Evolutionary conservation across 345 rosid genomes (phyloP), one percentile per base, ranked within the genome.

Genomic region (Durio zibethinus): DNA sequence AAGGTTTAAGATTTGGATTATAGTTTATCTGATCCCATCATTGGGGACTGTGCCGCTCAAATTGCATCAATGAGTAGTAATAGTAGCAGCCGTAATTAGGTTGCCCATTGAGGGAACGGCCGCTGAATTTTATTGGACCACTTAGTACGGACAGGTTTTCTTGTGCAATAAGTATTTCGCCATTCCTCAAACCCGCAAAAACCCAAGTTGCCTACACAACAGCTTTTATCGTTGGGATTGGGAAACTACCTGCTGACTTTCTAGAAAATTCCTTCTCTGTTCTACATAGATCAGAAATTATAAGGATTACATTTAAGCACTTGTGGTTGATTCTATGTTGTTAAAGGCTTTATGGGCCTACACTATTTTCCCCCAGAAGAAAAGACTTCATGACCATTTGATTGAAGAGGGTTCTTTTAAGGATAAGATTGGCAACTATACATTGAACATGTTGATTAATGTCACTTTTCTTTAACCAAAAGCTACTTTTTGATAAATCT

Each of bases 21-120:
- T 14, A 69, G 72, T 64, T 10, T 35, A 79, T 64, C 50, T 7
- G 15, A 52, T 79, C 48, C 43, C 75, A 60, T 74, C 27, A 77
- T 82, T 84, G 54, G 27, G 47, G 75, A 76, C 42, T 62, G 61
- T 79, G 40, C 56, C 75, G 77, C 80, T 73, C 53, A 78, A 38
- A 78, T 76, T 78, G 62, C 33, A 45, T 47, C 75, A 10, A 67
- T 77, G 63, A 36, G 70, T 63, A 57, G 33, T 61, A 59, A 31
- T 27, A 14, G 7, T 7, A 33, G 35, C 4, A 33, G 4, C n/a
- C n/a, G n/a, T 21, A 14, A 1, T 36, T 36, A 36, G 40, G 40
- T 36, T 2, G 4, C 40, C 40, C 40, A 36, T 36, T 6, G 40
- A 36, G 5, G 65, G 43, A n/a, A 40, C 73, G 79, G 63, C 56